Base-by-base conservation (phyloP, 2,329 filamentous ascomycete genomes). In the Alternaria viburni region DNA sequence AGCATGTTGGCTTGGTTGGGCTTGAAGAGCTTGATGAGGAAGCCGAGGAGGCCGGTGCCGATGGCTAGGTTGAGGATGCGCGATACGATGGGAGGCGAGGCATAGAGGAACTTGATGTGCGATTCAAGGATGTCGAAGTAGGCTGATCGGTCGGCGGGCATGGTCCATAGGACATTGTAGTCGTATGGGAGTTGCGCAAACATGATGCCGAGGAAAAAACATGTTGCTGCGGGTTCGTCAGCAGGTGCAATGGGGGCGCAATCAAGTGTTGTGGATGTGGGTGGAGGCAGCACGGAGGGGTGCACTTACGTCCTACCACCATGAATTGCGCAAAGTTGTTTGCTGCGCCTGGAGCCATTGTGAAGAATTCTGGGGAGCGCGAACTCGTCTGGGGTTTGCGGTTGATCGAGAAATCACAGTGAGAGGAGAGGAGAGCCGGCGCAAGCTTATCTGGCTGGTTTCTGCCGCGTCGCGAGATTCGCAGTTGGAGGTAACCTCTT, bases 141-240 rank as follows among this genome's bases (percentile, higher is more conserved):
- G 46, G 86, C 78, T 43, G 86, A 84, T 64, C 87, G 85, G 57
- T 91, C 59, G 85, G 85, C 85, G 45, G 87, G 89, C 28, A 88
- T 88, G 55, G 90, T 91, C 87, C 93, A 96, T 57, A 96, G 90
- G 67, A 96, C 90, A 64, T 93, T 91, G 83, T 93, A 96, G 85
- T 96, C 96, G 86, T 98, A 99, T 65, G 96, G 94, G 82, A 98
- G 96, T 67, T 90, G 90, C 74, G 93, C 93, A 87, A 98, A 99
- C 81, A 99, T 90, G 81, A 98, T 93, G 74, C 96, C 96, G 69
- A 99, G 91, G 88, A 98, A 97, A 88, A 99, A 99, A 81, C 93
- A 97, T 69, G 92, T 93, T 64, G 84, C 84, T 85, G 47, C 41
- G 5, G 19, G 30, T 52, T 57, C 60, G 56, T 65, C 62, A 74